Conservation (phyloP, 768 basidiomycete genomes). For the Paxillus rubicundulus region DNA sequence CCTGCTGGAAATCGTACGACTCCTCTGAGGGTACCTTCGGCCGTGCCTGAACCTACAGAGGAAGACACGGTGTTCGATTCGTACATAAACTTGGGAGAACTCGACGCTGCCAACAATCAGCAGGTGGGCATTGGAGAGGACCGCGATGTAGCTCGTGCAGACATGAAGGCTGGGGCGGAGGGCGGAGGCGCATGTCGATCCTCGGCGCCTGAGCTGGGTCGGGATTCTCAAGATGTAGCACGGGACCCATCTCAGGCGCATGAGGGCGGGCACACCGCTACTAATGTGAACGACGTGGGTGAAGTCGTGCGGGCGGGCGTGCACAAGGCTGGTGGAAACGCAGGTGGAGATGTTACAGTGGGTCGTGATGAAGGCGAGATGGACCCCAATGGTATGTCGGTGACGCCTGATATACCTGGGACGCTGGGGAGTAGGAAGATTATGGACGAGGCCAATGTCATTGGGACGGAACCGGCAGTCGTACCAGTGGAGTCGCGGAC, state of each 20-base stretch:
- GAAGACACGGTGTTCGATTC: slow-evolving; percentile 19
- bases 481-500: no score
- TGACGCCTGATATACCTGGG: neutral
- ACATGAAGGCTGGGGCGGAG: neutral
- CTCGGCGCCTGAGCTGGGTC: no score
- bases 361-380: slow-evolving; percentile 16
- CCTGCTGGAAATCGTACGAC: neutral
- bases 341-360: slow-evolving; percentile 1
- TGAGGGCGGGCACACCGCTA: no score
- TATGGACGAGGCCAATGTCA: neutral
- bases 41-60: neutral
- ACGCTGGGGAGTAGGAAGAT: slow-evolving; percentile 21
- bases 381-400: neutral
- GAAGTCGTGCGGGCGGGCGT: no score
- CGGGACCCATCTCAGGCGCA: no score
- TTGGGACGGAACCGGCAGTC: neutral
- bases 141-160: neutral
- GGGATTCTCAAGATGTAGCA: no score
- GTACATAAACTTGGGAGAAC: slow-evolving; percentile 22
- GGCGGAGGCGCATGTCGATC: neutral
- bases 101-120: slow-evolving; percentile 2
- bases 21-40: neutral
- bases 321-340: neutral
- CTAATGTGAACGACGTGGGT: no score
- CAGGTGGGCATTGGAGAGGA: neutral